phyloP scores from a whole-genome alignment of 164 flowering plant genomes.

The Magnolia officinalis region DNA sequence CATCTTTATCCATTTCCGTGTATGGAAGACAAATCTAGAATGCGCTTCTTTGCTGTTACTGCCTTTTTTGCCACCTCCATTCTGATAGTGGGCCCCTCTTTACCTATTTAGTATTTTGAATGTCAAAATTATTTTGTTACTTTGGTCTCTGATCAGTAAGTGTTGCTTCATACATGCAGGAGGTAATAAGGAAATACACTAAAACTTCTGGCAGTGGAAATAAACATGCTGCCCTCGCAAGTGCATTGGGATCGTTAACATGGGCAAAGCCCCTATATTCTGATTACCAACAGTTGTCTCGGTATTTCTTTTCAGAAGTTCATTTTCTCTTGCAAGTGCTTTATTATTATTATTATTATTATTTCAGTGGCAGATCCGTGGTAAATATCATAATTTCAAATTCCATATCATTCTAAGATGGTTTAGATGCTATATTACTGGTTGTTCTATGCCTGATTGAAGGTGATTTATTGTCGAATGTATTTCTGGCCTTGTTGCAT shows the following conservation, averaged over 20 bases:
- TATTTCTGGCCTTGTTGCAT: too few relatives aligned
- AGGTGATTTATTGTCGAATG: background rate
- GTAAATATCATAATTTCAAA: background rate
- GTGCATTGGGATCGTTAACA: slow-evolving; percentile 82
- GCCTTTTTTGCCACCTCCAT: background rate
- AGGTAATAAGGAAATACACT: slow-evolving; percentile 72
- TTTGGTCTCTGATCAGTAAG: background rate
- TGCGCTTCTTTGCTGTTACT: background rate
- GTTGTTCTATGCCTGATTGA: background rate
- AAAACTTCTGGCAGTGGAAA: slow-evolving; percentile 48
- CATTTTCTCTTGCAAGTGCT: background rate
- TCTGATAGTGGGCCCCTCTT: too few relatives aligned
- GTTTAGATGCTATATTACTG: slow-evolving; percentile 1
- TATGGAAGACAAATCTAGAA: background rate
- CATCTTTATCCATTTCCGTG: background rate
- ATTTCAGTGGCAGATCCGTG: background rate
- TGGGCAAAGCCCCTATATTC: slow-evolving; percentile 73
- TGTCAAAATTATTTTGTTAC: too few relatives aligned
- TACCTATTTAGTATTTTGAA: too few relatives aligned
- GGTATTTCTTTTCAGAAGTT: slow-evolving; percentile 34
- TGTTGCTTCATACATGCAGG: slow-evolving; percentile 42
- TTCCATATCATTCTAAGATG: background rate
- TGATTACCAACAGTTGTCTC: slow-evolving; percentile 75
- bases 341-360: background rate
- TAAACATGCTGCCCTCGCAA: slow-evolving; percentile 78